Base-by-base conservation (phyloP, 2,329 filamentous ascomycete species). In the Raffaelea ambrosiae region DNA sequence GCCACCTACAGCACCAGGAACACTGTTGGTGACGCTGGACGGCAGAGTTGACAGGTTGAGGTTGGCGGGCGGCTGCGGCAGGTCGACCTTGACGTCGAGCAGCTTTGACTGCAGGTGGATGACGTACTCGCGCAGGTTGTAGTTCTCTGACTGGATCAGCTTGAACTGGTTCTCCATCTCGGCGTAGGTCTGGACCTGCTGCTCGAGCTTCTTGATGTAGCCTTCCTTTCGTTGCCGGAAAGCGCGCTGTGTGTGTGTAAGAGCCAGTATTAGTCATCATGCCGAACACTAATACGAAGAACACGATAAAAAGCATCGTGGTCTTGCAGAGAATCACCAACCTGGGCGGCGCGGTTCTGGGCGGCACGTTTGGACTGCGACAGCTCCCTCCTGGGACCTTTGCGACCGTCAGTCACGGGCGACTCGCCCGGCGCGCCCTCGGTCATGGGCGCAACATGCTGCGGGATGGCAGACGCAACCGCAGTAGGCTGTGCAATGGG, bases 181-280 rank as follows among this genome's bases (percentile, higher is more conserved):
- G 56, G 80, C 76, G 55, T 81, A 86, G 26, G 93, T 87, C 59
- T 88, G 83, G 45, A 96, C 88, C 63, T 97, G 88, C 62, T 93
- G 86, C 67, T 98, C 93, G 7, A 98, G 77, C 64, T 95, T 94
- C 72, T 95, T 95, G 66, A 98, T 98, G 65, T 98, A 96, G 41
- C 88, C 87, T 67, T 98, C 93, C 64, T 98, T 98, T 53, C 93
- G 86, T 69, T 97, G 90, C 39, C 93, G 87, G 68, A 98, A 98
- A 39, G 93, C 93, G 63, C 93, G 82, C 91, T 98, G 58, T 55
- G 20, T n/a, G 26, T 29, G 26, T 29, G 26, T 7, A 29, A 29
- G 13, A 7, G 13, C 13, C 26, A 13, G 26, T 7, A 29, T 29
- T 29, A 29, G 26, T 29, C 7, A 29, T 29, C 26, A 29, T 13